Evolutionary conservation across 2,329 filamentous ascomycete genomes (phyloP), one percentile per base, ranked within the genome.

Genomic region (Ophiocordyceps camponoti-rufipedis): DNA sequence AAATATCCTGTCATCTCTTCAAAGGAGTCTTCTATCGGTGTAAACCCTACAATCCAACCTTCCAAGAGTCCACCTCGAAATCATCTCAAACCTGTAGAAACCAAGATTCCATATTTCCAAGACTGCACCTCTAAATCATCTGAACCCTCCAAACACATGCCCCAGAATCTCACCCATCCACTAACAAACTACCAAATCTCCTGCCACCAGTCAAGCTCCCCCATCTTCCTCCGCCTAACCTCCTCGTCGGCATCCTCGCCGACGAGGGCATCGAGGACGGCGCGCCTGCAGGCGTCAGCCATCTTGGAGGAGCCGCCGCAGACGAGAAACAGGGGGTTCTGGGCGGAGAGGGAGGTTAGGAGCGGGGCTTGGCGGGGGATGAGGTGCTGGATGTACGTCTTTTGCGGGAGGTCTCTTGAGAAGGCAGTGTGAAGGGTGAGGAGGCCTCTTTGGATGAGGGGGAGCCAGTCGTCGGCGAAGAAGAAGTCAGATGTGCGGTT

Each of bases 401-500:
- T 75, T 41, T 66, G 59, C 3, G 54, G 53, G 31, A 63, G 59
- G 44, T 72, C 66, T 14, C 70, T 61, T 3, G 71, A 70, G 50
- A 75, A 74, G 23, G 69, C 70, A 2, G 69, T 58, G 41, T 63
- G 55, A 8, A 71, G 55, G 0, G 53, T 44, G 6, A 70, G 28
- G 1, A 52, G 39, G 1, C 32, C 12, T n/a, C 5, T n/a, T 2
- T 5, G 32, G 18, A 11, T 40, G 19, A 53, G 44, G 7, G 45
- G 16, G 3, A 64, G 55, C 87, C 87, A 95, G 50, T 96, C 88
- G 0, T 79, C 61, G 5, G 68, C 61, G 58, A 91, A 98, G 63
- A 87, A 88, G 62, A 76, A 95, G 58, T 98, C 91, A 0, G 80
- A 74, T 0, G 65, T 54, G 11, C 68, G 63, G 54, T 85, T 93